Percentiles rank a stretch among this genome's conserved stretches.
Conservation (phyloP, 2,329 filamentous ascomycete species). For the Aspergillus bombycis region DNA sequence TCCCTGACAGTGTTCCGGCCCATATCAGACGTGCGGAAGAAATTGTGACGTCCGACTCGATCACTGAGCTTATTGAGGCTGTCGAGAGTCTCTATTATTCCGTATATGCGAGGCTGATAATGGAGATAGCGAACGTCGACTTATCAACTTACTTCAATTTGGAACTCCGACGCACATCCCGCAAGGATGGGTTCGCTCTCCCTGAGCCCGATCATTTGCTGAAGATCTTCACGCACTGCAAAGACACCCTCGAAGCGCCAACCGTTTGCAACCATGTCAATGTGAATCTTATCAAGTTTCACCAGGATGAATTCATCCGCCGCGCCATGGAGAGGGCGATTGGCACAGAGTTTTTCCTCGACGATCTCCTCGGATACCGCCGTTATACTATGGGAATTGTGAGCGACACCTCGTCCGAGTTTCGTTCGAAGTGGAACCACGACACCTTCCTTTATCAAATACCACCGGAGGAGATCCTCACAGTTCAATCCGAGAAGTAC, state of each 20-base stretch:
- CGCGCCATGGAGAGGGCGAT: conserved; percentile 24
- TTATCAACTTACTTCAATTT: conserved; percentile 36
- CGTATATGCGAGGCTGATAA: conserved; percentile 39
- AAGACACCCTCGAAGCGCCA: conserved; percentile 33
- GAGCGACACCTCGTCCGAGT: conserved; percentile 25
- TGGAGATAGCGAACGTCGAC: conserved; percentile 41
- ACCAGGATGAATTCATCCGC: conserved; percentile 34
- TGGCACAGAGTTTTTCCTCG: conserved; percentile 15
- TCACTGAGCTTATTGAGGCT: conserved; percentile 35
- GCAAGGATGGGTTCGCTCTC: conserved; percentile 25
- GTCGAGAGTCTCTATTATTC: conserved; percentile 42
- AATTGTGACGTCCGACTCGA: conserved; percentile 29
- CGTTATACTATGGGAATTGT: conserved; percentile 29
- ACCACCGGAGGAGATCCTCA: conserved; percentile 33
- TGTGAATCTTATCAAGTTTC: conserved; percentile 28
- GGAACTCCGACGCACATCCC: conserved; percentile 23
- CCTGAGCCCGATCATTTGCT: conserved; percentile 40
- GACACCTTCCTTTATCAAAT: conserved; percentile 34
- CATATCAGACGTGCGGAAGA: conserved; percentile 37
- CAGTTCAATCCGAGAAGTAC: conserved; percentile 41
- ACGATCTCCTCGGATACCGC: conserved; percentile 36
- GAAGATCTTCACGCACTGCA: conserved; percentile 38
- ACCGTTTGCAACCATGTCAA: conserved; percentile 32
- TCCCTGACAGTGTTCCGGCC: conserved; percentile 31
- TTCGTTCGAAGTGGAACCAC: conserved; percentile 34